Base-by-base conservation (phyloP, 495 filamentous ascomycete genomes). In the Corynascus novoguineensis region DNA sequence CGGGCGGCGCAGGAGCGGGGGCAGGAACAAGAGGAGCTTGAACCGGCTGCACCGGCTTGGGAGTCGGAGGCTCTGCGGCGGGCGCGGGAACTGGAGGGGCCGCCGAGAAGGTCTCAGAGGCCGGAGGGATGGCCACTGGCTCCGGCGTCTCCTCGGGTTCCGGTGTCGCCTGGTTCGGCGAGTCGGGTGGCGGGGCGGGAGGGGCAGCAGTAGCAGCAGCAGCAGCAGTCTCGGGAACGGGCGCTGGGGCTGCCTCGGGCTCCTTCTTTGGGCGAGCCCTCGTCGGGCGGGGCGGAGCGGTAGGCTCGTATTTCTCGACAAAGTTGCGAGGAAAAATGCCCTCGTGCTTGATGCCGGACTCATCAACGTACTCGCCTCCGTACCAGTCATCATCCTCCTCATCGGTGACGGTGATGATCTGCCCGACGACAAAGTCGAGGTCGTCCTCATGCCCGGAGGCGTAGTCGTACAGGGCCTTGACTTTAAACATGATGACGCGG, bases 251-350 rank as follows among this genome's bases (percentile, higher is more conserved):
- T 32, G 65, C 59, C 29, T 81, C 78, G 14, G 70, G 56, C 58
- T 95, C 89, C 70, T 83, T 92, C 77, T 87, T 96, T 48, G 83
- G 75, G 41, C 89, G 85, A 21, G 73, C 75, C 55, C 93, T 83
- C 17, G 83, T 76, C 42, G 93, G 93, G 40, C 93, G 84, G 31
- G 92, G 89, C 53, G 93, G 93, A 57, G 90, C 86, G 58, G 86
- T 88, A 24, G 95, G 93, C 61, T 96, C 90, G 68, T 89, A 95
- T 68, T 86, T 85, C 71, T 98, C 92, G 50, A 98, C 95, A 63
- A 98, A 98, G 73, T 97, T 98, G 66, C 84, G 86, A 14, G 93
- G 93, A 74, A 98, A 98, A 55, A 98, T 87, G 32, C 93, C 93
- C 67, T 96, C 87, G 60, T 84, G 80, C 64, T 86, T 90, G 48